Evolutionary conservation across 2,329 filamentous ascomycete genomes (phyloP).

Genomic region (Exophiala oligosperma): DNA sequence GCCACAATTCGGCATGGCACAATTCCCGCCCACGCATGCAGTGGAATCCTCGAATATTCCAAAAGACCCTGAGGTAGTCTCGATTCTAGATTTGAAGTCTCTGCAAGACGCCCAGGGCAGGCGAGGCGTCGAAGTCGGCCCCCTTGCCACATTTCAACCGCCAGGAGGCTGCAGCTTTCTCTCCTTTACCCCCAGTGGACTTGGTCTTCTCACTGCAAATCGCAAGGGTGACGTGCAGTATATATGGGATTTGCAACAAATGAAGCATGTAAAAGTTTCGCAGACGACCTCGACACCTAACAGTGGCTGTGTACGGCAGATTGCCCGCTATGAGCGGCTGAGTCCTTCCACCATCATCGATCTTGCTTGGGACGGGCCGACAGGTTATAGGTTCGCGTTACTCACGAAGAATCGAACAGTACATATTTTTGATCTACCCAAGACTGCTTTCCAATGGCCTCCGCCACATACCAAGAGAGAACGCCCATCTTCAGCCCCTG

Average conservation of each 20-base stretch:
- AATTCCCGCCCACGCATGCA: constrained; percentile 50
- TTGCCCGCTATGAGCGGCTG: constrained; percentile 86
- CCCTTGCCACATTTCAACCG: constrained; percentile 47
- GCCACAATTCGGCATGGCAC: constrained; percentile 34
- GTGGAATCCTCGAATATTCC: constrained; percentile 38
- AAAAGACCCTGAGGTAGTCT: constrained; percentile 46
- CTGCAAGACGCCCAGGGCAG: constrained; percentile 39
- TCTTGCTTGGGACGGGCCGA: constrained; percentile 80
- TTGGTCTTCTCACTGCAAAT: constrained; percentile 49
- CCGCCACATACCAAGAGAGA: constrained; percentile 55
- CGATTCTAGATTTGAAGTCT: constrained; percentile 46
- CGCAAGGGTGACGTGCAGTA: constrained; percentile 52
- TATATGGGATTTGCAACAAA: constrained; percentile 52
- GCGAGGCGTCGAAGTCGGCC: constrained; percentile 35
- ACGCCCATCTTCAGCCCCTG: constrained; percentile 37
- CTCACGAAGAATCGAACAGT: constrained; percentile 94
- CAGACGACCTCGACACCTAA: constrained; percentile 26
- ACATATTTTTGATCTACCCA: constrained; percentile 84
- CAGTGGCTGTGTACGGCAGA: constrained; percentile 65
- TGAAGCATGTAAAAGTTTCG: constrained; percentile 42
- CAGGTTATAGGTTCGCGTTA: constrained; percentile 80
- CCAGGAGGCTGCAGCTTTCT: constrained; percentile 52
- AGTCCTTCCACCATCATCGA: constrained; percentile 90
- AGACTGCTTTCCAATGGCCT: constrained; percentile 83
- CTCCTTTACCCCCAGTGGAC: constrained; percentile 49